Conservation (phyloP, 1,139 yeast species). For the Debaryomyces sp. region DNA sequence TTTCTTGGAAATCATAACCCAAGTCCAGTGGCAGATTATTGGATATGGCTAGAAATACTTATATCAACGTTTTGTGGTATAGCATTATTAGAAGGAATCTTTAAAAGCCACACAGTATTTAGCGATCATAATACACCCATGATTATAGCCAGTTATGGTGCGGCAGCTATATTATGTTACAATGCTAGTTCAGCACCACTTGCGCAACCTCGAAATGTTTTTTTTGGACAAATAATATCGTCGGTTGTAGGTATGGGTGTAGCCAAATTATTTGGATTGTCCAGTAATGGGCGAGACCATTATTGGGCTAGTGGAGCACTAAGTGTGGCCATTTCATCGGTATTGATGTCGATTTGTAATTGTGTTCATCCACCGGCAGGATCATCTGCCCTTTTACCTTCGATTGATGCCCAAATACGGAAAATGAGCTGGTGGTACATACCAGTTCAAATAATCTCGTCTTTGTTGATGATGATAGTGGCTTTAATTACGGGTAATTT, state of each 20-base stretch:
- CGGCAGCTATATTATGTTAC: constrained; percentile 64
- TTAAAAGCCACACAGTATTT: constrained; percentile 49
- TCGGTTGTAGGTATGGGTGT: constrained; percentile 59
- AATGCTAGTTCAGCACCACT: constrained; percentile 60
- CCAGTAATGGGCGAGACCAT: constrained; percentile 41
- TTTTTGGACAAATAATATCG: constrained; percentile 59
- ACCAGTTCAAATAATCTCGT: constrained; percentile 57
- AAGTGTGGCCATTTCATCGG: constrained; percentile 59
- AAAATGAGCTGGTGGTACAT: constrained; percentile 70
- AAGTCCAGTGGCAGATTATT: constrained; percentile 38
- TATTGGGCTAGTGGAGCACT: constrained; percentile 66
- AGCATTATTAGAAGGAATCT: constrained; percentile 52
- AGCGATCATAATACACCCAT: constrained; percentile 48
- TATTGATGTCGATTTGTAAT: constrained; percentile 57
- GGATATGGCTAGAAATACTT: constrained; percentile 51
- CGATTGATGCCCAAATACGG: constrained; percentile 48
- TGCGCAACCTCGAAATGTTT: constrained; percentile 66
- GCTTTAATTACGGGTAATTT: constrained; percentile 62
- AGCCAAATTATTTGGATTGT: constrained; percentile 54
- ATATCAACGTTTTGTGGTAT: constrained; percentile 57
- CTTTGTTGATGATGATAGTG: constrained; percentile 51
- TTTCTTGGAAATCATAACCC: constrained; percentile 37
- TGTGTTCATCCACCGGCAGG: constrained; percentile 79
- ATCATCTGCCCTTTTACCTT: constrained; percentile 67
- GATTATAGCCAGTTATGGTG: constrained; percentile 68